phyloP scores from a whole-genome alignment of 139 green algal species.

The Spirogloea muscicola region DNA sequence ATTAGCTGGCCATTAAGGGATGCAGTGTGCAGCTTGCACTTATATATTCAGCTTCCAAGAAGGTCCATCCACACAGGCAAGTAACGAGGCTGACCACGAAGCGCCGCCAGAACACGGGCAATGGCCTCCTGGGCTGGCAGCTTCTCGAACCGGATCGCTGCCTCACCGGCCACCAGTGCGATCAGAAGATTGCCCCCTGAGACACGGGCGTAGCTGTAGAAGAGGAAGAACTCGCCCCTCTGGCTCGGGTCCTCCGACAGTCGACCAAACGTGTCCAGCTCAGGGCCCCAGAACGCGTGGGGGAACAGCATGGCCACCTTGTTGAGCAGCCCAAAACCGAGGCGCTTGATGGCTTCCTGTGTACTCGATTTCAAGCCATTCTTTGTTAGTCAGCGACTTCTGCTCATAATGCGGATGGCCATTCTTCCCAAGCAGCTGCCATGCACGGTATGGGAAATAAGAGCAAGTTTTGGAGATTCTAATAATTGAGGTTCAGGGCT shows the following conservation, averaged over 20 bases:
- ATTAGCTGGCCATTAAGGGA: too few relatives aligned
- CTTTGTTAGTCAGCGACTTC: too few relatives aligned
- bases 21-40: too few relatives aligned
- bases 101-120: slow-evolving; percentile 65
- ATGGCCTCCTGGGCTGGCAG: slow-evolving; percentile 49
- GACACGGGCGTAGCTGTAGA: slow-evolving; percentile 67
- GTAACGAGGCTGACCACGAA: slow-evolving; percentile 64
- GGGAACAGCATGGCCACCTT: slow-evolving; percentile 92
- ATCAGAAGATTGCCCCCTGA: slow-evolving; percentile 65
- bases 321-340: slow-evolving; percentile 83
- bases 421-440: too few relatives aligned
- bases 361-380: too few relatives aligned
- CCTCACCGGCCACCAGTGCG: slow-evolving; percentile 75
- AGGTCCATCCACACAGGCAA: too few relatives aligned
- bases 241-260: slow-evolving; percentile 50
- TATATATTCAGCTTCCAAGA: too few relatives aligned
- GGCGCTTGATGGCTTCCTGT: slow-evolving; percentile 70
- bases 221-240: slow-evolving; percentile 84
- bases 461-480: too few relatives aligned
- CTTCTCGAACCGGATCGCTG: slow-evolving; percentile 62
- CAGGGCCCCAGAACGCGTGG: slow-evolving; percentile 77
- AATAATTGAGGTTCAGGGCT: too few relatives aligned
- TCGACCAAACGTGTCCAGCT: slow-evolving; percentile 81
- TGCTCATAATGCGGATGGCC: too few relatives aligned
- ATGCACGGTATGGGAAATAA: too few relatives aligned